Evolutionary conservation across 2,329 filamentous ascomycete species (phyloP).

Genomic region (Botryotinia convoluta): DNA sequence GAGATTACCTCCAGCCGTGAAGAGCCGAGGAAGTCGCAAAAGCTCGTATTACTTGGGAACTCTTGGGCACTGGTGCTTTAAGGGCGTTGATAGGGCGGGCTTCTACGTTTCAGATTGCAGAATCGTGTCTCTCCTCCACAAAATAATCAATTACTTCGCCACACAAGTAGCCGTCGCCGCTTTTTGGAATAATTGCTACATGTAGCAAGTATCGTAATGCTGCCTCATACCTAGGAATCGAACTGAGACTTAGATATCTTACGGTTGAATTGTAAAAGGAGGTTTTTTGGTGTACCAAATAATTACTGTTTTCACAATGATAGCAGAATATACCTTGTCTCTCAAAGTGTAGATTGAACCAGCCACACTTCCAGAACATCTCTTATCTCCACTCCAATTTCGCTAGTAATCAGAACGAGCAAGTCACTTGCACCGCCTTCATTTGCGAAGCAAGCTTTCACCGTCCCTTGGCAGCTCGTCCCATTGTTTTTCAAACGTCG

Average conservation of each 20-base stretch:
- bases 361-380: constrained; percentile 12
- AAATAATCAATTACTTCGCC: constrained; percentile 9
- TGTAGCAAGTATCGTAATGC: neutral
- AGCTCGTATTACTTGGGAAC: neutral
- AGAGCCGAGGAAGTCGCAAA: neutral
- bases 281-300: neutral
- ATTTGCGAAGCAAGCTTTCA: neutral
- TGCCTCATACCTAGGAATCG: neutral
- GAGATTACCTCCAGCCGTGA: neutral
- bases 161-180: constrained; percentile 8
- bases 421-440: neutral
- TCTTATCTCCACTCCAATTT: constrained; percentile 10
- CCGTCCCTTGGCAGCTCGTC: neutral
- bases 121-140: neutral
- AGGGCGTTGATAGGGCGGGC: constrained; percentile 11
- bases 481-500: neutral
- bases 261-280: neutral
- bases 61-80: neutral
- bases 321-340: neutral
- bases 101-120: constrained; percentile 2
- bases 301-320: neutral
- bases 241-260: neutral
- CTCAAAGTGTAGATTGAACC: neutral
- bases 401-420: neutral
- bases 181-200: neutral